These are phyloP conservation scores for Fusarium musae DNA, from an alignment of 2,329 filamentous ascomycete species.

Conservation along the genomic window DNA sequence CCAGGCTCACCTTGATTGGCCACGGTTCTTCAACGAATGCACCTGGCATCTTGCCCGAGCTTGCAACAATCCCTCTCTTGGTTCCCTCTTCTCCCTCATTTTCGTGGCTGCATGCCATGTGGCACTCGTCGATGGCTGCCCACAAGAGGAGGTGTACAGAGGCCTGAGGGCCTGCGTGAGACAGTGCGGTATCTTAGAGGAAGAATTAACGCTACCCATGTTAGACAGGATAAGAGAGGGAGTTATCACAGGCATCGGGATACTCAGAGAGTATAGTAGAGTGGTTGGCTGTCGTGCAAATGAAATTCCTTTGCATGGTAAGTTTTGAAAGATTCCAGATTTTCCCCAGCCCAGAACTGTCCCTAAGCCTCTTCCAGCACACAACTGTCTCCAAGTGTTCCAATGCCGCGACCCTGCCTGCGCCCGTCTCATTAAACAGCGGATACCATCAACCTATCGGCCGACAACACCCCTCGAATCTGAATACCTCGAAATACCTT, in stretches of 20 bases:
- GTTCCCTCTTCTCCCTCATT: conserved; percentile 22
- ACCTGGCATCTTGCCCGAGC: conserved; percentile 1
- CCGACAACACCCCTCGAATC: conserved; percentile 18
- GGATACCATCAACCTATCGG: conserved; percentile 4
- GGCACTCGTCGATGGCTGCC: conserved; percentile 7
- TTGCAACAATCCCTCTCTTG: neutral
- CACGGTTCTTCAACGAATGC: conserved; percentile 17
- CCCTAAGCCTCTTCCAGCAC: conserved; percentile 2
- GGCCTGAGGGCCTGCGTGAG: conserved; percentile 8
- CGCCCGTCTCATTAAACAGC: neutral
- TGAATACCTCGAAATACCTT: conserved; percentile 16
- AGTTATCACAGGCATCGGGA: conserved; percentile 12
- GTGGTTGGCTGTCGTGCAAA: conserved; percentile 23
- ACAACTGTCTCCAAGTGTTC: conserved; percentile 17
- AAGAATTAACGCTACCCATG: conserved; percentile 8
- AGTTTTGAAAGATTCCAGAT: neutral
- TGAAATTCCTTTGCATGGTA: conserved; percentile 29
- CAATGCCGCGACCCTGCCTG: conserved; percentile 7
- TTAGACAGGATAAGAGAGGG: conserved; percentile 18
- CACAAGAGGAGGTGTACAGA: neutral
- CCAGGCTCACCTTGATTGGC: neutral
- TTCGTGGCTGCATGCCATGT: conserved; percentile 30
- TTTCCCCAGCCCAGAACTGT: neutral
- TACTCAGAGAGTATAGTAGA: conserved; percentile 13
- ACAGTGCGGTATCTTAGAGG: conserved; percentile 14